phyloP scores from a whole-genome alignment of 371 early-diverging fungal genomes.

The Mucor piriformis region DNA sequence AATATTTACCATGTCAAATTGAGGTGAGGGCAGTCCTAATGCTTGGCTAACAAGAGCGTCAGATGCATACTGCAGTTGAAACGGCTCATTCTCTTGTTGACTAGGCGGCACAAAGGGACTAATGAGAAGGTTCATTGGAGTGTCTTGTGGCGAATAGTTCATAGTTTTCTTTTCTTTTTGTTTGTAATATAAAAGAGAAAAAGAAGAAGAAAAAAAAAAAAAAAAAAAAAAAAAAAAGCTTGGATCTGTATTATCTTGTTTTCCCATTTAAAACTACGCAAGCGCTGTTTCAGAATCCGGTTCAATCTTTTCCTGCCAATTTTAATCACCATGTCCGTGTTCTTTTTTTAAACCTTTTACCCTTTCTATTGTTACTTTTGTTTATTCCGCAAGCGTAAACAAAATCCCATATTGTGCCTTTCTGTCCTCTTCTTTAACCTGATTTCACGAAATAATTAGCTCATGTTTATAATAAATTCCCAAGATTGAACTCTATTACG shows the following conservation, averaged over 20 bases:
- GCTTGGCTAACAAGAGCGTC: neutral
- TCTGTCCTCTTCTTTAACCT: too few relatives aligned
- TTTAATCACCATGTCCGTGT: neutral
- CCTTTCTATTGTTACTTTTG: neutral
- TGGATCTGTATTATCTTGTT: too few relatives aligned
- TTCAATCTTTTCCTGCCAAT: neutral
- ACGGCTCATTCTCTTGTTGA: neutral
- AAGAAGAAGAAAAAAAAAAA: neutral
- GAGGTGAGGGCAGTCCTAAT: constrained; percentile 4
- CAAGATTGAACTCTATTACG: too few relatives aligned
- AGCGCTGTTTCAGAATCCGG: constrained; percentile 1
- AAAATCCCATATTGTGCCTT: too few relatives aligned
- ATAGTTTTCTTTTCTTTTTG: neutral
- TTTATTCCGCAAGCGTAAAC: too few relatives aligned
- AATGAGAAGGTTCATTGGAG: constrained; percentile 17
- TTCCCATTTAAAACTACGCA: neutral
- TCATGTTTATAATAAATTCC: too few relatives aligned
- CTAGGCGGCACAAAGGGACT: constrained; percentile 19
- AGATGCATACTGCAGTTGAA: neutral
- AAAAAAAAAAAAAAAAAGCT: neutral
- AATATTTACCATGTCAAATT: constrained; percentile 14
- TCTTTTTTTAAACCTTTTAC: neutral
- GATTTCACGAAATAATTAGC: too few relatives aligned
- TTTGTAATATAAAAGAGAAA: neutral
- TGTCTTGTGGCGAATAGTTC: neutral